Base-by-base conservation (phyloP, 495 filamentous ascomycete genomes). In the Pseudevernia furfuracea region DNA sequence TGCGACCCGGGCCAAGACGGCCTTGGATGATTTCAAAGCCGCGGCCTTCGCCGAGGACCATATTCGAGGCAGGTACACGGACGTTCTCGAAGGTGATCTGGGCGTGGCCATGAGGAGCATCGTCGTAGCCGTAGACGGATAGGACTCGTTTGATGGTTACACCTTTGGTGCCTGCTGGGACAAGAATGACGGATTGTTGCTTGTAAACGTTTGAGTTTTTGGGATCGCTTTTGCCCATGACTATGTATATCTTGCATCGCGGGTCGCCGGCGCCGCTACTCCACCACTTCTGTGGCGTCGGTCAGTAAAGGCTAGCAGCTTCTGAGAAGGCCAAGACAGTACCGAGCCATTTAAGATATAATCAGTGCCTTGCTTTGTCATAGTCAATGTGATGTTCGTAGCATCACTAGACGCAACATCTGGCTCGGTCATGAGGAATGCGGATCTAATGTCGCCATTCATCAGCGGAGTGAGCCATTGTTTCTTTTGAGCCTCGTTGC, bases 11-110 rank as follows among this genome's bases (percentile, higher is more conserved):
- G 7, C 92, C 92, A 37, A 96, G 84, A 53, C 92, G 87, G 41
- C 92, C 92, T 74, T 96, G 92, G 74, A 96, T 96, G 72, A 96
- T 96, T 74, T 96, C 92, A 75, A 96, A 96, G n/a, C 92, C 92
- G 56, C 91, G 85, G 63, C 92, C 91, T 73, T 91, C 89, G 59
- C 92, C 92, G 38, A 96, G 85, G 12, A 96, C 87, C 68, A 96
- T 83, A 74, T 89, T 90, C 63, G 80, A 73, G 9, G 79, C 81
- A 23, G 91, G 91, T 0, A 96, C 86, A 65, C 90, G 88, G 55
- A 94, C 92, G 70, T 96, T 85, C 34, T 85, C 81, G 80, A 96
- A 96, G 61, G 79, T 85, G 73, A 96, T 86, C 75, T 96, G 90
- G 37, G 88, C 91, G 79, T 96, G 92, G 58, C 92, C 92, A 75